Percentiles rank a stretch among this genome's conserved stretches.
These are phyloP conservation scores for Adenanthera pavonina DNA, from an alignment of 306 rosid genomes.

Conservation along the genomic window DNA sequence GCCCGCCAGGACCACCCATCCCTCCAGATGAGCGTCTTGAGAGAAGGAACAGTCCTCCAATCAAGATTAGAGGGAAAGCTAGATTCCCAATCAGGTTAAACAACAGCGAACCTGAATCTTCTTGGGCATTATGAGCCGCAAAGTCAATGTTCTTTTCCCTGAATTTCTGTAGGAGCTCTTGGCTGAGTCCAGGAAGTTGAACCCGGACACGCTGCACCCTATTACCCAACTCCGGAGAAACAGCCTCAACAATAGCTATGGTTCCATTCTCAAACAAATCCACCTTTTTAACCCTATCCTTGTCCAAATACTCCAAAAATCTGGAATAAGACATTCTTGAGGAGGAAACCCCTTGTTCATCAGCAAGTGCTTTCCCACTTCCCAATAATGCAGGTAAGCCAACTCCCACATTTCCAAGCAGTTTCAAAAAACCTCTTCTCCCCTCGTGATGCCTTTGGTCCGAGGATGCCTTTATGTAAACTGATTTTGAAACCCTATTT, in stretches of 20 bases:
- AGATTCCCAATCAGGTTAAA: constrained; percentile 89
- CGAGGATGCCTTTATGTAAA: constrained; percentile 59
- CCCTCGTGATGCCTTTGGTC: constrained; percentile 67
- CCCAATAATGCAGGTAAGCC: constrained; percentile 75
- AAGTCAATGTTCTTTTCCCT: constrained; percentile 96
- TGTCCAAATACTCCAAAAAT: constrained; percentile 92
- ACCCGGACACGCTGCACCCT: constrained; percentile 91
- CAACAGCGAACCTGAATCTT: constrained; percentile 85
- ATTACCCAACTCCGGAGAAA: constrained; percentile 90
- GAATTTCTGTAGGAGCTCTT: constrained; percentile 94
- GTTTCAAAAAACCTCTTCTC: constrained; percentile 83
- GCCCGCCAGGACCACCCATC: constrained; percentile 95
- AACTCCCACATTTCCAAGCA: constrained; percentile 69
- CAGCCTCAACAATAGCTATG: constrained; percentile 87
- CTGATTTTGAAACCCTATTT: constrained; percentile 48
- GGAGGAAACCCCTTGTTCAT: constrained; percentile 90
- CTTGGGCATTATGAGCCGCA: constrained; percentile 99
- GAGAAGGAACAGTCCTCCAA: constrained; percentile 92
- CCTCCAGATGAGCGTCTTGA: constrained; percentile 97
- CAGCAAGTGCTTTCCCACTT: constrained; percentile 75
- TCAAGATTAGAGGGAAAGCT: constrained; percentile 88
- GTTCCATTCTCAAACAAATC: constrained; percentile 94
- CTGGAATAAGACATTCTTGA: constrained; percentile 98
- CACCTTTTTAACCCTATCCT: constrained; percentile 87
- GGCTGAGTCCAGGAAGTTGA: constrained; percentile 96